Conservation (phyloP, 148 eudicot genomes). For the Vaccinium myrtillus region DNA sequence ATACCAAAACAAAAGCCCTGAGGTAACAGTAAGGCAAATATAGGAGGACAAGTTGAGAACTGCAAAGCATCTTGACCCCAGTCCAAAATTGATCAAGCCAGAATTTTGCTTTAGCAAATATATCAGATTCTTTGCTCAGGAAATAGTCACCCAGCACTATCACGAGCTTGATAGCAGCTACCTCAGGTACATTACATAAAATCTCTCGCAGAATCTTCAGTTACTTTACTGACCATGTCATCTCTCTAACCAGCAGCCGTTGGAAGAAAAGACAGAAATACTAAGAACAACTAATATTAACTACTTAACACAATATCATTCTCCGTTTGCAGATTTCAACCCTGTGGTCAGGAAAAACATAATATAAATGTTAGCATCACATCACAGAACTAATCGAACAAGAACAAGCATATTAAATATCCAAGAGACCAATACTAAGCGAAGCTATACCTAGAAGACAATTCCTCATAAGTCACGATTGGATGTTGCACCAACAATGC, state of each 20-base stretch:
- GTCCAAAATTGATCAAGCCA: slow-evolving; percentile 22
- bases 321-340: slow-evolving; percentile 35
- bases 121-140: slow-evolving; percentile 18
- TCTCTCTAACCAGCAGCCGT: slow-evolving; percentile 42
- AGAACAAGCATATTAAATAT: not conserved
- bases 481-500: slow-evolving; percentile 30
- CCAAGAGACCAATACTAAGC: not conserved
- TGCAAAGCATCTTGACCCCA: slow-evolving; percentile 46
- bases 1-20: slow-evolving; percentile 13
- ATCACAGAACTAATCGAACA: not conserved
- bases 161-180: slow-evolving; percentile 32
- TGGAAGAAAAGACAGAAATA: slow-evolving; percentile 17
- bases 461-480: slow-evolving; percentile 36
- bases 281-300: slow-evolving; percentile 34
- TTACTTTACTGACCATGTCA: not conserved
- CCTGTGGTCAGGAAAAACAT: slow-evolving; percentile 37
- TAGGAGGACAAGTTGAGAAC: slow-evolving; percentile 25
- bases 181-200: not conserved
- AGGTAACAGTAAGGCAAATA: slow-evolving; percentile 25
- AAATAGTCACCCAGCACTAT: slow-evolving; percentile 24
- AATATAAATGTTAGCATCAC: not conserved
- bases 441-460: slow-evolving; percentile 37
- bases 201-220: slow-evolving; percentile 11
- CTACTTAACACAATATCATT: slow-evolving; percentile 32
- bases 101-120: not conserved